Percentiles rank a stretch among this genome's conserved stretches.
phyloP scores from a whole-genome alignment of 257 asterid genomes.

The Solanum pinnatisectum region DNA sequence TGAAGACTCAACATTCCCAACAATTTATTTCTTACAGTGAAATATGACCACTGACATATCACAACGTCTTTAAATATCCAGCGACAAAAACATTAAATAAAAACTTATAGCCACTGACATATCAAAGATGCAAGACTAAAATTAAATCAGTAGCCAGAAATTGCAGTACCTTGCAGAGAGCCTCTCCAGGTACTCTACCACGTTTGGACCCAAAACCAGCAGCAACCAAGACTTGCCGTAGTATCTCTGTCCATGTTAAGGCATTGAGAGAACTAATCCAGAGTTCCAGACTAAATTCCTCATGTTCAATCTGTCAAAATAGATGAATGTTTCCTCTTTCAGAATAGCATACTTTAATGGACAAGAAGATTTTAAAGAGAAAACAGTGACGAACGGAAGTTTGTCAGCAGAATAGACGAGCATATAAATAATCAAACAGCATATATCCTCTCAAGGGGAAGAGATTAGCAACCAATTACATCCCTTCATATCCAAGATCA shows the following conservation, averaged over 20 bases:
- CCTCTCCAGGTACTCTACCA: conserved; percentile 23
- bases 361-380: background rate
- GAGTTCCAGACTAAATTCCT: conserved; percentile 33
- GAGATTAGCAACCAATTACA: background rate
- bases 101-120: background rate
- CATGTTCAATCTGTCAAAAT: conserved; percentile 55
- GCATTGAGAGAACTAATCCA: conserved; percentile 81
- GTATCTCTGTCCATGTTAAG: conserved; percentile 89
- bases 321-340: background rate
- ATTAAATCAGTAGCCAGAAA: conserved; percentile 5
- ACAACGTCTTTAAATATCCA: background rate
- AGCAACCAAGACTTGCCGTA: conserved; percentile 66
- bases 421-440: background rate
- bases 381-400: background rate
- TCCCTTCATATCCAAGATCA: background rate
- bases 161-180: conserved; percentile 51
- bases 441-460: background rate
- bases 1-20: background rate
- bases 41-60: background rate
- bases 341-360: background rate
- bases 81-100: background rate
- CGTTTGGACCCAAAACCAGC: conserved; percentile 89
- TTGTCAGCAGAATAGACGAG: background rate
- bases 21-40: background rate
- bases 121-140: background rate